These are phyloP conservation scores for Bromus sterilis DNA, from an alignment of 176 grass and related monocot species.

Conservation along the genomic window DNA sequence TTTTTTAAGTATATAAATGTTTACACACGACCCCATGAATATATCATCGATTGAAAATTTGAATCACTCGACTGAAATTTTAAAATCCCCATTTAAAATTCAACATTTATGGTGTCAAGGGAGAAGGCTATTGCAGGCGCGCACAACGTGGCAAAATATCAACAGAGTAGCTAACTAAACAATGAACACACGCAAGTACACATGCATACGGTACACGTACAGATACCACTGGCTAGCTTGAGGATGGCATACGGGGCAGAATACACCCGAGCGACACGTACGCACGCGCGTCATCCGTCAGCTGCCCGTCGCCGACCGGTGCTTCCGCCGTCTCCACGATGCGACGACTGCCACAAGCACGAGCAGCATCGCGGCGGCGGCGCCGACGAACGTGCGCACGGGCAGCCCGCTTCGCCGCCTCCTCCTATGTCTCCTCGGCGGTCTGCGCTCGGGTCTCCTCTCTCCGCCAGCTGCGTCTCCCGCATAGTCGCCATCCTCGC, in stretches of 20 bases:
- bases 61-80: no score
- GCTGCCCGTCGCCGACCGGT: not conserved
- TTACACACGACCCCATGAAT: no score
- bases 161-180: not conserved
- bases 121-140: not conserved
- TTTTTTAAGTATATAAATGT: no score
- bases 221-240: not conserved
- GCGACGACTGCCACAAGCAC: constrained; percentile 27
- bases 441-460: not conserved
- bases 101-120: no score
- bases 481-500: not conserved
- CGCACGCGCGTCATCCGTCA: not conserved
- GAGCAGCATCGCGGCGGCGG: constrained; percentile 22
- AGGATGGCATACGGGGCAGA: not conserved
- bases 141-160: not conserved
- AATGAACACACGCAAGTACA: not conserved
- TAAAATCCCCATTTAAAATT: no score
- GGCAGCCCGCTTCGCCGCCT: not conserved
- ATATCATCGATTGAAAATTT: no score
- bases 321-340: not conserved
- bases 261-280: not conserved
- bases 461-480: not conserved
- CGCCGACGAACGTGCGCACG: not conserved
- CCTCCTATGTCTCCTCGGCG: not conserved
- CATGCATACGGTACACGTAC: not conserved